Conservation (phyloP, 208 protist genomes). For the Trypanosoma lewisi region DNA sequence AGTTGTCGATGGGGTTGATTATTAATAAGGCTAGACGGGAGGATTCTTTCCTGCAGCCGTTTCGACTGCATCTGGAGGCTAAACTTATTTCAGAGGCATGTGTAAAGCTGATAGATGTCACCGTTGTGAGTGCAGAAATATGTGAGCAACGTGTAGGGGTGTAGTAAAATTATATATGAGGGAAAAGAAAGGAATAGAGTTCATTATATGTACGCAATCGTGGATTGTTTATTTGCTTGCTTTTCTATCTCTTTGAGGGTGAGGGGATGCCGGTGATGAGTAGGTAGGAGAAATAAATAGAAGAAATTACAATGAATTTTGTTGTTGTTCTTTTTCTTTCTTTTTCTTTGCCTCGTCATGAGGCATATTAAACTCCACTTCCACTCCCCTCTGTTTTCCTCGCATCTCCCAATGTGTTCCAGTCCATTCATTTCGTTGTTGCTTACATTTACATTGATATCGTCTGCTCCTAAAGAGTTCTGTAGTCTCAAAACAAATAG, state of each 20-base stretch:
- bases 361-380: no score
- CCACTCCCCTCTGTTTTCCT: no score
- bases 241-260: no score
- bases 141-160: constrained; percentile 16
- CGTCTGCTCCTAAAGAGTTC: no score
- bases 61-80: constrained; percentile 42
- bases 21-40: constrained; percentile 63
- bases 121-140: constrained; percentile 62
- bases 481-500: no score
- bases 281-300: not conserved
- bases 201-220: not conserved
- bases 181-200: not conserved
- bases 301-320: no score
- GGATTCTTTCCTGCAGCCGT: constrained; percentile 50
- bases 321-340: not conserved
- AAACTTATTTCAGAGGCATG: constrained; percentile 74
- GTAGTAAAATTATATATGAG: no score
- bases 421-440: no score
- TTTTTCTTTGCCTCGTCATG: not conserved
- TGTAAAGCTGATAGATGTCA: constrained; percentile 49
- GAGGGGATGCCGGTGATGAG: no score
- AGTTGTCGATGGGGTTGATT: constrained; percentile 71
- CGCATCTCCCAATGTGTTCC: no score
- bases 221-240: no score
- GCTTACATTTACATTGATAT: no score